These are phyloP conservation scores for Candolleomyces aberdarensis DNA, from an alignment of 768 basidiomycete genomes.

Conservation along the genomic window DNA sequence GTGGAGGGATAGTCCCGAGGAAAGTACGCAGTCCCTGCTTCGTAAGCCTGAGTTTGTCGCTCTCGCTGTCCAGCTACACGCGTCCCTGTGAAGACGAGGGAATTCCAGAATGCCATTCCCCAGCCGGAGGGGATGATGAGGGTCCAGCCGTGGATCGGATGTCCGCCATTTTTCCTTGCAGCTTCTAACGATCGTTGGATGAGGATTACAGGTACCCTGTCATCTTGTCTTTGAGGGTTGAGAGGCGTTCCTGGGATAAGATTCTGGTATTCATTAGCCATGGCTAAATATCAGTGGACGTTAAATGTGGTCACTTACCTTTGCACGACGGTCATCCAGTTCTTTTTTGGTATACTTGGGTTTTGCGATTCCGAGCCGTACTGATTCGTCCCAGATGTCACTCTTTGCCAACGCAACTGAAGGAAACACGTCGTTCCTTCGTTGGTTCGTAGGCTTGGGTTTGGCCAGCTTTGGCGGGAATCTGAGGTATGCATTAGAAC, in stretches of 20 bases:
- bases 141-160: slow-evolving; percentile 78
- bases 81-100: slow-evolving; percentile 78
- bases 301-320: slow-evolving; percentile 40
- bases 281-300: not conserved
- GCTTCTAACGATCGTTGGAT: slow-evolving; percentile 71
- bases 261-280: slow-evolving; percentile 40
- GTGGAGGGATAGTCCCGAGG: slow-evolving; percentile 78
- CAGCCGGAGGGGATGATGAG: slow-evolving; percentile 85
- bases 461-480: slow-evolving; percentile 83
- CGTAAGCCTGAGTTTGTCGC: slow-evolving; percentile 75
- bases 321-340: slow-evolving; percentile 75
- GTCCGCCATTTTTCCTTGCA: slow-evolving; percentile 19
- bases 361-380: slow-evolving; percentile 48
- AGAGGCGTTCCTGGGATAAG: slow-evolving; percentile 76
- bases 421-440: slow-evolving; percentile 44
- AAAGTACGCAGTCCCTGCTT: slow-evolving; percentile 71
- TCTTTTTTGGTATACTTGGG: slow-evolving; percentile 81
- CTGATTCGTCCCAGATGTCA: slow-evolving; percentile 68
- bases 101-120: slow-evolving; percentile 86
- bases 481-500: slow-evolving; percentile 33
- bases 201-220: slow-evolving; percentile 79
- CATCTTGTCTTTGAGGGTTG: slow-evolving; percentile 66
- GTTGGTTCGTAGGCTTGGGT: slow-evolving; percentile 25
- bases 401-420: slow-evolving; percentile 57
- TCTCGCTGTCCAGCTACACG: slow-evolving; percentile 86